Base-by-base conservation (phyloP, 176 grass and related monocot genomes). In the Aegilops sharonensis region DNA sequence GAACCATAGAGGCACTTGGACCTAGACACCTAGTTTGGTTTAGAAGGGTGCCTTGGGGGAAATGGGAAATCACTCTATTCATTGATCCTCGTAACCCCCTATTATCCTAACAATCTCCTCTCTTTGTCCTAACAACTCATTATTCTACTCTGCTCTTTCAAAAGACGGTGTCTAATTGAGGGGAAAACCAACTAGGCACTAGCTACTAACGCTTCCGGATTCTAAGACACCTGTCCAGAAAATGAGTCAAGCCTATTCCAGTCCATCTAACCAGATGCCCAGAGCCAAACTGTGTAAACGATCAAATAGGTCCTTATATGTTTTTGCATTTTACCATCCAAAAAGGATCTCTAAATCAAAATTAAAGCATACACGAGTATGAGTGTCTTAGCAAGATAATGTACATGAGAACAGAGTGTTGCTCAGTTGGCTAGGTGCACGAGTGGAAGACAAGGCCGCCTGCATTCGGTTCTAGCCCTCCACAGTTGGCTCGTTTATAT, bases 241-340 rank as follows among this genome's bases (percentile, higher is more conserved):
- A 74, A 29, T 13, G 24, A 24, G 15, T 17, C 42, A 47, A 9
- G 32, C 14, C 68, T 24, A 79, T 64, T 67, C 14, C 25, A 5
- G 37, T 61, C 8, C 57, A 64, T 63, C 18, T 83, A 39, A 12
- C 13, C 59, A 52, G 72, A 65, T 34, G 40, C 18, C 69, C 59
- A 85, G 30, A 37, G 29, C 39, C 3, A 7, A 37, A n/a, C 27
- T 77, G 83, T 68, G 45, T 54, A 66, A 36, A 54, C 64, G 25
- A 64, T 79, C 15, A 56, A 63, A 50, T 50, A 78, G 30, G 23
- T 40, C 12, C 9, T 25, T 32, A 64, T 23, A 65, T 29, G 24
- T 57, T 81, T 76, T 36, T 66, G 64, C 24, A 59, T 59, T 76
- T 83, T 48, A 64, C 24, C 64, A 64, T 67, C 47, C 72, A 75